These are phyloP conservation scores for Chlorella vulgaris DNA, from an alignment of 139 green algal species.

Conservation along the genomic window DNA sequence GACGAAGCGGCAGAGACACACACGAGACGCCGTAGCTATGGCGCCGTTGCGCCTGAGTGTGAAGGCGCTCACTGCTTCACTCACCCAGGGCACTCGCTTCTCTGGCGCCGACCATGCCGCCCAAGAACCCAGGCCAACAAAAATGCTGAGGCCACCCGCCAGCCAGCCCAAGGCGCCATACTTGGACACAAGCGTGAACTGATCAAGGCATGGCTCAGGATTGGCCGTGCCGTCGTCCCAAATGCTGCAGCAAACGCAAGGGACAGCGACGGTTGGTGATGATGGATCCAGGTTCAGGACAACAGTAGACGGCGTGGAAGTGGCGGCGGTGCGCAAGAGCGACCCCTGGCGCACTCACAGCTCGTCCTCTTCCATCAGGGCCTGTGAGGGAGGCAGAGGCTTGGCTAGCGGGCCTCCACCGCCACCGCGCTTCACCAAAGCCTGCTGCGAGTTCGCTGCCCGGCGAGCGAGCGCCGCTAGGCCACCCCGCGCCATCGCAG, in stretches of 20 bases:
- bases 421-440: constrained; percentile 43
- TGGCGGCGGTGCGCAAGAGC: not conserved
- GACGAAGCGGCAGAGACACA: too few relatives aligned
- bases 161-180: constrained; percentile 48
- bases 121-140: constrained; percentile 34
- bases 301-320: not conserved
- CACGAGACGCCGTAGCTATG: too few relatives aligned
- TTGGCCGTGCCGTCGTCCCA: constrained; percentile 76
- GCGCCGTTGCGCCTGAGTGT: too few relatives aligned
- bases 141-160: constrained; percentile 46
- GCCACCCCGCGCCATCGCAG: constrained; percentile 19
- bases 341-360: constrained; percentile 38
- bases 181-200: constrained; percentile 50
- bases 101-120: constrained; percentile 31
- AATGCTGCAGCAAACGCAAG: constrained; percentile 32
- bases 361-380: constrained; percentile 71
- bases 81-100: constrained; percentile 53
- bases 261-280: not conserved
- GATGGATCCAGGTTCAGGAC: too few relatives aligned
- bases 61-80: too few relatives aligned
- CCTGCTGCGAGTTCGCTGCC: constrained; percentile 31
- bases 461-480: constrained; percentile 38
- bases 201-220: constrained; percentile 70
- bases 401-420: constrained; percentile 54
- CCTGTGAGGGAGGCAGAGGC: constrained; percentile 34